Evolutionary conservation across 371 early-diverging fungal genomes (phyloP).

Genomic region (Chytridiales sp.): DNA sequence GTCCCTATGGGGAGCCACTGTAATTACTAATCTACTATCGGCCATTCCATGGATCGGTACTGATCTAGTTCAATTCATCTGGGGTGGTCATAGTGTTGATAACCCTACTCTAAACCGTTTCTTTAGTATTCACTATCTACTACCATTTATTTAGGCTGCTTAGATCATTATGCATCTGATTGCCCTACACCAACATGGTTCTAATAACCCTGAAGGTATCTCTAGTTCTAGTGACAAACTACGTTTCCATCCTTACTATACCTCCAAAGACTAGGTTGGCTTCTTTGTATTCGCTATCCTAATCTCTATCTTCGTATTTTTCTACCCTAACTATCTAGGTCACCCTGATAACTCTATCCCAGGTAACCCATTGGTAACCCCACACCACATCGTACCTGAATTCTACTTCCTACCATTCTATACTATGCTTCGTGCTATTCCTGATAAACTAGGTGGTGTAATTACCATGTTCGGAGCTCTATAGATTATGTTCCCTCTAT

Average conservation of each 20-base stretch:
- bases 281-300: conserved; percentile 26
- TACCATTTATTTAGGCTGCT: conserved; percentile 54
- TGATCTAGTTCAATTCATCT: conserved; percentile 48
- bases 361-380: conserved; percentile 26
- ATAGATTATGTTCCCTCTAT: conserved; percentile 55
- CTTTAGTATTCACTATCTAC: conserved; percentile 56
- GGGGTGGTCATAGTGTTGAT: conserved; percentile 50
- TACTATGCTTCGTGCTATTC: conserved; percentile 53
- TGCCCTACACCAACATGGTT: conserved; percentile 47
- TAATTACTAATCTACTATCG: conserved; percentile 50
- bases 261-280: conserved; percentile 63
- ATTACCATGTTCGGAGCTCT: conserved; percentile 57
- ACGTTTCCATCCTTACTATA: conserved; percentile 66
- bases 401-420: conserved; percentile 51
- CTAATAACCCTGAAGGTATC: conserved; percentile 65
- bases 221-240: conserved; percentile 61
- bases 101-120: conserved; percentile 51
- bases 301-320: conserved; percentile 28
- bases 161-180: conserved; percentile 46
- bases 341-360: conserved; percentile 32
- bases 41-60: conserved; percentile 52
- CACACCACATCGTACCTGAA: conserved; percentile 37
- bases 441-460: conserved; percentile 51
- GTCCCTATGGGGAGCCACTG: conserved; percentile 12
- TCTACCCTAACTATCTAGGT: conserved; percentile 28